phyloP scores from a whole-genome alignment of 2,329 filamentous ascomycete genomes.

The Lecanoromycetidae sp. region DNA sequence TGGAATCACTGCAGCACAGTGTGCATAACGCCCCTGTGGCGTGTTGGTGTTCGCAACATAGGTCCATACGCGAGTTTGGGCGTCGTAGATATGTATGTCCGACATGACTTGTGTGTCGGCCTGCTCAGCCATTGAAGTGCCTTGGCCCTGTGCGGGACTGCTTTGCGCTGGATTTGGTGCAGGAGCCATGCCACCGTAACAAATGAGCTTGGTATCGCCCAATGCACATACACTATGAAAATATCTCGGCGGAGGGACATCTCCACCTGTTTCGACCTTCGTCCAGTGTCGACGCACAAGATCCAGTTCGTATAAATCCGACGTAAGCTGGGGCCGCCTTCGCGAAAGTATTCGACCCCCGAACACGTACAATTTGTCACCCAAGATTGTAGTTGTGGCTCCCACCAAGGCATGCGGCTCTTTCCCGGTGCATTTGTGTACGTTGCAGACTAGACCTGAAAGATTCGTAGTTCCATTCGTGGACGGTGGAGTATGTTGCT shows the following conservation, averaged over 20 bases:
- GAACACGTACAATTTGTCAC: constrained; percentile 94
- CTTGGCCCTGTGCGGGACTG: constrained; percentile 19
- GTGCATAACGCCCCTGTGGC: constrained; percentile 88
- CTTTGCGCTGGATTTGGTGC: constrained; percentile 36
- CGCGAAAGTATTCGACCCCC: constrained; percentile 79
- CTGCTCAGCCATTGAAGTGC: constrained; percentile 44
- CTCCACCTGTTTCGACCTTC: constrained; percentile 70
- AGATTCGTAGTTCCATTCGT: constrained; percentile 43
- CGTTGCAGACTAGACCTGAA: constrained; percentile 56
- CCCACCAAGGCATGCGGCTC: constrained; percentile 88
- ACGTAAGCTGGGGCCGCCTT: constrained; percentile 70
- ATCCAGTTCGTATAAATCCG: constrained; percentile 87
- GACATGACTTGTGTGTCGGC: constrained; percentile 95
- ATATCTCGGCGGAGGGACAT: constrained; percentile 81
- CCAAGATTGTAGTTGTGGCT: constrained; percentile 86
- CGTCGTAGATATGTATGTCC: constrained; percentile 91
- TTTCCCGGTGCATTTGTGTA: constrained; percentile 71
- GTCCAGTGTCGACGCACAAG: constrained; percentile 86
- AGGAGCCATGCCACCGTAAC: constrained; percentile 96
- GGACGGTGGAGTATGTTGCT: constrained; percentile 20
- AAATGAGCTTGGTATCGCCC: constrained; percentile 91
- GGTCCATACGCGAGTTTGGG: constrained; percentile 70
- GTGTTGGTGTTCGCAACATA: constrained; percentile 67
- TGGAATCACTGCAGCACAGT: constrained; percentile 84
- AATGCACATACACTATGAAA: constrained; percentile 93